Percentiles rank a stretch among this genome's conserved stretches.
Conservation (phyloP, 768 basidiomycete species). For the Calvatia gigantea region DNA sequence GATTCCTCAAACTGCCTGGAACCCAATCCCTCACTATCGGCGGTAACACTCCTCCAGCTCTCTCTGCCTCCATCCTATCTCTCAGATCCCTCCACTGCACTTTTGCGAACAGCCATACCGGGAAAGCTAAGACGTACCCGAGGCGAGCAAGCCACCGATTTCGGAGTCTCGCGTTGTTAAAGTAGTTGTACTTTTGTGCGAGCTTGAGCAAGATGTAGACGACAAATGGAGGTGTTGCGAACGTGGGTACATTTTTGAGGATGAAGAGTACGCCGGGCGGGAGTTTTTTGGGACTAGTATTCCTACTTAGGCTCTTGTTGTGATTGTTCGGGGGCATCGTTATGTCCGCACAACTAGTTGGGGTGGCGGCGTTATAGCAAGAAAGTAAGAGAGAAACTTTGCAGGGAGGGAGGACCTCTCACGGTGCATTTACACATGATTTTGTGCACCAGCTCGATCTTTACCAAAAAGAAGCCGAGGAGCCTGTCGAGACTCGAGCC, state of each 20-base stretch:
- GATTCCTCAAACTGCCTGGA: slow-evolving; percentile 43
- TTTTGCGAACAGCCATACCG: not conserved
- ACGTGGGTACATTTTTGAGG: not conserved
- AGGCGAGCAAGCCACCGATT: not conserved
- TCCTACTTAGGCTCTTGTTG: too few species aligned
- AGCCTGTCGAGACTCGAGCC: too few species aligned
- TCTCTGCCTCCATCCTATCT: not conserved
- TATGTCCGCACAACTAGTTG: too few species aligned
- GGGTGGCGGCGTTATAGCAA: too few species aligned
- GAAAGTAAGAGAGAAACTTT: too few species aligned
- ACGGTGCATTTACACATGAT: too few species aligned
- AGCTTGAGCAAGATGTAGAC: not conserved
- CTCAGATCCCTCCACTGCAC: not conserved
- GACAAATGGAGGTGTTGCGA: not conserved
- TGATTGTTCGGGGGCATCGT: too few species aligned
- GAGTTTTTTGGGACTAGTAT: not conserved
- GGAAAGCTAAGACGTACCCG: not conserved
- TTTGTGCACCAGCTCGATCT: too few species aligned
- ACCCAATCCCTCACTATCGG: slow-evolving; percentile 30
- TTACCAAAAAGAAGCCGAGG: too few species aligned
- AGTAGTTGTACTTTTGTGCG: not conserved
- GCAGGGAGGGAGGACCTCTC: too few species aligned
- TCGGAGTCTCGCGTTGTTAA: not conserved
- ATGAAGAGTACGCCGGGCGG: not conserved
- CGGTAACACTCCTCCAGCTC: slow-evolving; percentile 25